Conservation (phyloP, 257 asterid genomes). For the Anisodus tanguticus region DNA sequence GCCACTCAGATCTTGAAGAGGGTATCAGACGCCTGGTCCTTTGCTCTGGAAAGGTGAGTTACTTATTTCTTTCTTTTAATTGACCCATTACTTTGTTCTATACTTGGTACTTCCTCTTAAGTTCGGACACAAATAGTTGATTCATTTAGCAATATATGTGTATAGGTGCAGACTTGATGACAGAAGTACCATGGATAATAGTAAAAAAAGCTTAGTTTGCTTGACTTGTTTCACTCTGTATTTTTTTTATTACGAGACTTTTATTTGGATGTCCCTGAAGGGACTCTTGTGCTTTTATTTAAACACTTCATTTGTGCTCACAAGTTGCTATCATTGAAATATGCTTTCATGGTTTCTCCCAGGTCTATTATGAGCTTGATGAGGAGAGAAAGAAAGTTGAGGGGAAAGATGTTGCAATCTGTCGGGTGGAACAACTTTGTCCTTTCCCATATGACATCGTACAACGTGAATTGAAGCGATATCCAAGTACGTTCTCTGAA, state of each 20-base stretch:
- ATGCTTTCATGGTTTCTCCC: constrained; percentile 33
- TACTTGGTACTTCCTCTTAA: not conserved
- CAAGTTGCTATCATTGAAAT: constrained; percentile 24
- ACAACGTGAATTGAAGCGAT: constrained; percentile 91
- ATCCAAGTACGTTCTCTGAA: constrained; percentile 68
- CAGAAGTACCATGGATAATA: not conserved
- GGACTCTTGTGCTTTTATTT: not conserved
- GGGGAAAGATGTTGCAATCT: constrained; percentile 81
- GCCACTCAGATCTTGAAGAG: constrained; percentile 80
- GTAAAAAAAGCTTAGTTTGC: not conserved
- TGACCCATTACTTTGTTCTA: not conserved
- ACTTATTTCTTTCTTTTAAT: constrained; percentile 26
- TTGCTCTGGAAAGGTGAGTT: constrained; percentile 90
- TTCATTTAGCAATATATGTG: not conserved
- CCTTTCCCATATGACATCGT: constrained; percentile 92
- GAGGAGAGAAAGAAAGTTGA: constrained; percentile 71
- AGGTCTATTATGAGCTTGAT: constrained; percentile 89
- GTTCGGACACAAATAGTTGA: not conserved
- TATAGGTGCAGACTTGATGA: not conserved
- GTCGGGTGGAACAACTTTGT: constrained; percentile 93
- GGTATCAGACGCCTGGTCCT: constrained; percentile 83
- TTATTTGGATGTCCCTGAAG: not conserved
- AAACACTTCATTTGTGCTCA: not conserved
- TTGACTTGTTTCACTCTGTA: not conserved
- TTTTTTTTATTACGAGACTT: not conserved